Conservation (phyloP, 2,329 filamentous ascomycete species). For the Alternaria ventricosa region DNA sequence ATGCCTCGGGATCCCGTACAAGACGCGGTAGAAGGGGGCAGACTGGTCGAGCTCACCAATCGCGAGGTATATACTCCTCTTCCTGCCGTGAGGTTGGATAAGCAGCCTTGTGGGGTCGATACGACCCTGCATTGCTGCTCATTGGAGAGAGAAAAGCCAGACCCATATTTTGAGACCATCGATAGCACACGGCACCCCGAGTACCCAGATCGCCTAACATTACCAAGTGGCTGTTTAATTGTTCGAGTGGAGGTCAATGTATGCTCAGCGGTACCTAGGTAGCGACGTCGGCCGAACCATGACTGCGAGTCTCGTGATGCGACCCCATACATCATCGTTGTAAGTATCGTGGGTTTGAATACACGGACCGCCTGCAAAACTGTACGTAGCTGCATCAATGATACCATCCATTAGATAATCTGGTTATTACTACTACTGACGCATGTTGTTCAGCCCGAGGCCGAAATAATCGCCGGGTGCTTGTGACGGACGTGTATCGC, state of each 20-base stretch:
- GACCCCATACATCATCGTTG: not conserved
- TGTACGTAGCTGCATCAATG: not conserved
- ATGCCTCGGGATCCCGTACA: not conserved
- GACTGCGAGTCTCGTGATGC: not conserved
- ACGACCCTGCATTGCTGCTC: not conserved
- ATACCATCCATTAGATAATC: not conserved
- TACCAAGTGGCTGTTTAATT: not conserved
- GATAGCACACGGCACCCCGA: not conserved
- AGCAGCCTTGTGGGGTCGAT: conserved; percentile 20
- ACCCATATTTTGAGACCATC: not conserved
- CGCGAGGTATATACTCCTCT: not conserved
- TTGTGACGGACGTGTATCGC: conserved; percentile 10
- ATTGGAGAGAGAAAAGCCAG: not conserved
- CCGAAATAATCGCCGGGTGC: conserved; percentile 31
- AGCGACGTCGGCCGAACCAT: not conserved
- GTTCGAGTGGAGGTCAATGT: not conserved
- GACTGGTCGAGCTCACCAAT: conserved; percentile 5
- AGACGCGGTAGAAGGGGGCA: not conserved
- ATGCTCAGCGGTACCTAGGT: not conserved
- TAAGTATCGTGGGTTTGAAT: not conserved
- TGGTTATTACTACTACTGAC: not conserved
- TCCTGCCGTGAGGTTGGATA: conserved; percentile 1
- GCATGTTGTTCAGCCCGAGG: conserved; percentile 16
- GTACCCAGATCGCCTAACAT: not conserved
- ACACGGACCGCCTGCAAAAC: not conserved